Evolutionary conservation across 257 asterid genomes (phyloP).

Genomic region (Voacanga thouarsii): DNA sequence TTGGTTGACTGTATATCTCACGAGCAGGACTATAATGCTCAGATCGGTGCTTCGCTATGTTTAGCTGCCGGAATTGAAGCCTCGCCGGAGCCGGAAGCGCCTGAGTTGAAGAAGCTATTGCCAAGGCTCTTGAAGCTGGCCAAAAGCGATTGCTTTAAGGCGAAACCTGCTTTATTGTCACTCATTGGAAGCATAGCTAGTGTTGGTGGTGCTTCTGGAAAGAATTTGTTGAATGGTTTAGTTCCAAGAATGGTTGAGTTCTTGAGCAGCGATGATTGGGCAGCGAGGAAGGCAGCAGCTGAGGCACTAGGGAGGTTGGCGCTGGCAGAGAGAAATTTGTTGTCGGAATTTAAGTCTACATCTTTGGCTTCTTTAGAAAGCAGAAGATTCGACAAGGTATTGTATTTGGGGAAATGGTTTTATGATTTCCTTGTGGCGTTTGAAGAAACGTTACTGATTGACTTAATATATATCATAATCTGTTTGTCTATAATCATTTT

Average conservation of each 20-base stretch:
- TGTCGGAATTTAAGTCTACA: constrained; percentile 40
- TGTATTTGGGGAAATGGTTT: not conserved
- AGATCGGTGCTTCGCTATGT: constrained; percentile 80
- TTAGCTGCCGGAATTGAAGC: constrained; percentile 78
- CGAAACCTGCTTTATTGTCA: constrained; percentile 54
- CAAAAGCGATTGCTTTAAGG: constrained; percentile 55
- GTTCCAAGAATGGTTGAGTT: constrained; percentile 52
- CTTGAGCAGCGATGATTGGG: constrained; percentile 74
- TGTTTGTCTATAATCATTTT: not conserved
- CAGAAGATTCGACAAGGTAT: constrained; percentile 79
- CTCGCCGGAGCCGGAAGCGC: constrained; percentile 56
- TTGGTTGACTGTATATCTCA: constrained; percentile 56
- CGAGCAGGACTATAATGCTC: constrained; percentile 74
- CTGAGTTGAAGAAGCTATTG: constrained; percentile 56
- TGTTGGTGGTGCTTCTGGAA: constrained; percentile 49
- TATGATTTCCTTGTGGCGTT: not conserved
- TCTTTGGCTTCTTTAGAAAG: constrained; percentile 60
- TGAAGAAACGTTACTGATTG: not conserved
- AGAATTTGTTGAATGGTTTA: constrained; percentile 31
- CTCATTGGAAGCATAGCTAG: constrained; percentile 52
- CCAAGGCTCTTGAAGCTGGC: constrained; percentile 59
- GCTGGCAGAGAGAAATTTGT: constrained; percentile 36
- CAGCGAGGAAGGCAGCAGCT: constrained; percentile 79
- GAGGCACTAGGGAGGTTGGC: constrained; percentile 65
- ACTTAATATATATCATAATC: too few species aligned